Percentiles rank a stretch among this genome's conserved stretches.
phyloP scores from a whole-genome alignment of 768 basidiomycete genomes.

The Galerina sulciceps region DNA sequence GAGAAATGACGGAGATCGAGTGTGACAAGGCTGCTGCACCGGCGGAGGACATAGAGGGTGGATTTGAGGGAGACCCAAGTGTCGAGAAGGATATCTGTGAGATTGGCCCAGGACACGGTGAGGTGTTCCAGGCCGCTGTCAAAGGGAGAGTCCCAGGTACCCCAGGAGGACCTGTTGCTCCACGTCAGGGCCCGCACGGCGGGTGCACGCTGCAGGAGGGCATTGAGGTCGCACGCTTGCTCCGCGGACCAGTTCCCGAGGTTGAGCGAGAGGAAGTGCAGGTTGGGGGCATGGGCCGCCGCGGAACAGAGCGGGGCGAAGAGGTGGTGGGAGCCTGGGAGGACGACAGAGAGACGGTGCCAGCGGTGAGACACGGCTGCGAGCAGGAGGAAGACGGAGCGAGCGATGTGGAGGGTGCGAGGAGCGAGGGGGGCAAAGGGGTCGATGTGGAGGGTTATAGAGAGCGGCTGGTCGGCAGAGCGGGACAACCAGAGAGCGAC shows the following conservation, averaged over 20 bases:
- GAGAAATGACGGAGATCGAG: conserved; percentile 25
- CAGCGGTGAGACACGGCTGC: conserved; percentile 20
- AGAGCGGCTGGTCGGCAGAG: conserved; percentile 18
- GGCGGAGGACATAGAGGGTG: conserved; percentile 21
- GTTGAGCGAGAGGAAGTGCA: conserved; percentile 20
- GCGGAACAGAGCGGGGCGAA: conserved; percentile 12
- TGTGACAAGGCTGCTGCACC: conserved; percentile 19
- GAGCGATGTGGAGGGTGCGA: background rate
- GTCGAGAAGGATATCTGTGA: conserved; percentile 25
- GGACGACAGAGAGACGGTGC: conserved; percentile 19
- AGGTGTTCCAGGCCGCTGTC: conserved; percentile 16
- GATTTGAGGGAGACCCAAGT: conserved; percentile 20
- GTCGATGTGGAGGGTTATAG: conserved; percentile 15
- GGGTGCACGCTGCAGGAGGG: conserved; percentile 17
- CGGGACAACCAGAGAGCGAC: conserved; percentile 18
- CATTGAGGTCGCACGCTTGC: conserved; percentile 16
- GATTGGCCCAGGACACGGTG: conserved; percentile 19
- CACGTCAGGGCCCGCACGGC: conserved; percentile 20
- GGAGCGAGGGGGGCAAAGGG: conserved; percentile 1
- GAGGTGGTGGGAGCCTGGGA: conserved; percentile 21
- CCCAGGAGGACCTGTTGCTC: conserved; percentile 23
- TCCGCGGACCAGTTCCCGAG: conserved; percentile 22
- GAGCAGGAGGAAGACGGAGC: conserved; percentile 8
- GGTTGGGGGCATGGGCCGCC: conserved; percentile 6
- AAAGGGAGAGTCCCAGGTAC: conserved; percentile 21